Evolutionary conservation across 208 protist genomes (phyloP), one percentile per base, ranked within the genome.

Genomic region (Leishmania arabica): DNA sequence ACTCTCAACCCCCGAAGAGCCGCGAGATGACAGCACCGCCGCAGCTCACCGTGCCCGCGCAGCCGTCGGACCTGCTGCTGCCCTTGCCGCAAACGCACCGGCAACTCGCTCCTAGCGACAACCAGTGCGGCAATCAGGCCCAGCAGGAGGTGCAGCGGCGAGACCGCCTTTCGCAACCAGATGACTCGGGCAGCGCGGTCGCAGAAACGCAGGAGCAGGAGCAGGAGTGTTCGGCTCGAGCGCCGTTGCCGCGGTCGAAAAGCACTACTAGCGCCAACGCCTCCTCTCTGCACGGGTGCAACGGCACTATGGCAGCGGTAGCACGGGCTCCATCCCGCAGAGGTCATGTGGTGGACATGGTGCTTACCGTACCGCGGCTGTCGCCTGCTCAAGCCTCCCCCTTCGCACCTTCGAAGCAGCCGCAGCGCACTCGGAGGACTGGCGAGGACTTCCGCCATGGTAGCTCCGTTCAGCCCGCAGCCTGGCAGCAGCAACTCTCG

Each of bases 201-300:
- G 62, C 9, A 5, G 31, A 40, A 31, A 40, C n/a, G 31, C 62
- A 3, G 27, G 62, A 40, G 62, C 62, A 3, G 27, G 62, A 40
- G 62, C 62, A 34, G 62, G n/a, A 13, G 71, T 13, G 49, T 60
- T 19, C 53, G 40, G 42, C 70, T 21, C 56, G 27, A 21, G 64
- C 80, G 21, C 80, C 73, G 54, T 74, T 74, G 73, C 80, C 72
- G 66, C 80, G 65, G n/a, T 56, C 80, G 13, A 78, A 13, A 5
- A 83, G 80, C 21, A 74, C 80, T 9, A 51, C 45, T 15, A 75
- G 27, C 53, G 49, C 1, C n/a, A 21, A 40, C 51, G 51, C 5
- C 72, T 66, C 45, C 27, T n/a, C 34, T 17, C 58, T n/a, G 27
- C 19, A 21, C 37, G 1, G 1, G n/a, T 37, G 54, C 40, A 15